Percentiles rank a stretch among this genome's conserved stretches.
Conservation (phyloP, 805 yeast species). For the Pichia kluyveri region DNA sequence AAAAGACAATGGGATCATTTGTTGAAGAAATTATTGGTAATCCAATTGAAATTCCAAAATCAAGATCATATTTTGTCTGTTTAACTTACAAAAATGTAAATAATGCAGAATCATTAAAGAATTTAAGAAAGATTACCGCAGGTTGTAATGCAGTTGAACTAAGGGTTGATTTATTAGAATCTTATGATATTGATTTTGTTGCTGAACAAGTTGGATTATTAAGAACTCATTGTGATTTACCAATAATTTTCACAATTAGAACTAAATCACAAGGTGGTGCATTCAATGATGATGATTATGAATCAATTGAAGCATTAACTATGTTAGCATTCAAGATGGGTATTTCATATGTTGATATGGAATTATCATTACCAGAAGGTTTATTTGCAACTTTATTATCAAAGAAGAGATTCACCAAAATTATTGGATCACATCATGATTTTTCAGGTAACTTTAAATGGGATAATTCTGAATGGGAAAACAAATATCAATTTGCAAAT, state of each 20-base stretch:
- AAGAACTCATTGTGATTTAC: conserved; percentile 56
- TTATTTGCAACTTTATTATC: conserved; percentile 43
- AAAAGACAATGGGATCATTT: conserved; percentile 49
- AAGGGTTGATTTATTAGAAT: conserved; percentile 62
- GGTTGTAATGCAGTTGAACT: conserved; percentile 83
- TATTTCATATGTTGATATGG: conserved; percentile 73
- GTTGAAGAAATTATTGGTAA: conserved; percentile 56
- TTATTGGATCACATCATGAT: conserved; percentile 83
- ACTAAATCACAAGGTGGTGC: conserved; percentile 75
- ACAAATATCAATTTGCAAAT: conserved; percentile 58
- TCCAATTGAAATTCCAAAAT: conserved; percentile 30
- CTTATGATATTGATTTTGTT: conserved; percentile 45
- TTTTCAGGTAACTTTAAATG: conserved; percentile 53
- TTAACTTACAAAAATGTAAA: conserved; percentile 58
- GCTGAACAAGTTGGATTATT: conserved; percentile 65
- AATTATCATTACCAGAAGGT: conserved; percentile 55
- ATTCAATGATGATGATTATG: conserved; percentile 53
- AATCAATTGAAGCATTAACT: conserved; percentile 40
- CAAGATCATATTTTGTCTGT: conserved; percentile 62
- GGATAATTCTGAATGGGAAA: conserved; percentile 67
- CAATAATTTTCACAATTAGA: conserved; percentile 75
- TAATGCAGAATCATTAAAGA: conserved; percentile 25
- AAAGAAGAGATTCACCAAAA: conserved; percentile 49
- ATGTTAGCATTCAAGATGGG: conserved; percentile 66
- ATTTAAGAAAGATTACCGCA: conserved; percentile 43